These are phyloP conservation scores for Xylariomycetidae sp. DNA, from an alignment of 2,329 filamentous ascomycete genomes.

Conservation along the genomic window DNA sequence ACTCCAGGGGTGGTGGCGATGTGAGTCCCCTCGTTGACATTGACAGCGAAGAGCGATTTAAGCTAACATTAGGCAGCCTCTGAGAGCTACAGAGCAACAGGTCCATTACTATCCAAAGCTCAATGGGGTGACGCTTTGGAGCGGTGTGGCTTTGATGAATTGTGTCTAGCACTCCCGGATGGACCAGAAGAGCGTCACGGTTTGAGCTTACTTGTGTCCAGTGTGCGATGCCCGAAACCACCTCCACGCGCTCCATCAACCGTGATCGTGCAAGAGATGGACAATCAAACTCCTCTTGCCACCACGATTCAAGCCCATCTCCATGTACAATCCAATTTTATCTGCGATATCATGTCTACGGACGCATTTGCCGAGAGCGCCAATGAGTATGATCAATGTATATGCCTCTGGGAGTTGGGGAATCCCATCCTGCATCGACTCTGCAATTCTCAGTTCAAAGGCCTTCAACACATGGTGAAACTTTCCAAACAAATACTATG, in stretches of 20 bases:
- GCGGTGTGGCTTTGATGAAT: background rate
- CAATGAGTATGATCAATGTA: background rate
- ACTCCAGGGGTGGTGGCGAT: slow-evolving; percentile 2
- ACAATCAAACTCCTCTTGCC: background rate
- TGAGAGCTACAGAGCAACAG: background rate
- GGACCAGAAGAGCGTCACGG: background rate
- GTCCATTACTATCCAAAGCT: background rate
- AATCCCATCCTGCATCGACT: background rate
- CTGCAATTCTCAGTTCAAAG: background rate
- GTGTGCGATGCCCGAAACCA: background rate
- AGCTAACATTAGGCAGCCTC: background rate
- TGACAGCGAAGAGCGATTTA: background rate
- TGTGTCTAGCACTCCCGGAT: background rate
- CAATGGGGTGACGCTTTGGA: background rate
- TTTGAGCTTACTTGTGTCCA: background rate
- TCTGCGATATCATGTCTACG: background rate
- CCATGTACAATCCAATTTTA: background rate
- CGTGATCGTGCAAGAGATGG: background rate
- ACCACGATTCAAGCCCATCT: background rate
- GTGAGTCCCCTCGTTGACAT: background rate
- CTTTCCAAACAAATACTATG: background rate
- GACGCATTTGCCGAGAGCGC: background rate
- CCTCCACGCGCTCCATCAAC: background rate
- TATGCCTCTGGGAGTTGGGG: slow-evolving; percentile 1
- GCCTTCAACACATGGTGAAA: background rate